Percentiles rank a stretch among this genome's conserved stretches.
These are phyloP conservation scores for Dothiorella sarmentorum DNA, from an alignment of 2,329 filamentous ascomycete genomes.

Conservation along the genomic window DNA sequence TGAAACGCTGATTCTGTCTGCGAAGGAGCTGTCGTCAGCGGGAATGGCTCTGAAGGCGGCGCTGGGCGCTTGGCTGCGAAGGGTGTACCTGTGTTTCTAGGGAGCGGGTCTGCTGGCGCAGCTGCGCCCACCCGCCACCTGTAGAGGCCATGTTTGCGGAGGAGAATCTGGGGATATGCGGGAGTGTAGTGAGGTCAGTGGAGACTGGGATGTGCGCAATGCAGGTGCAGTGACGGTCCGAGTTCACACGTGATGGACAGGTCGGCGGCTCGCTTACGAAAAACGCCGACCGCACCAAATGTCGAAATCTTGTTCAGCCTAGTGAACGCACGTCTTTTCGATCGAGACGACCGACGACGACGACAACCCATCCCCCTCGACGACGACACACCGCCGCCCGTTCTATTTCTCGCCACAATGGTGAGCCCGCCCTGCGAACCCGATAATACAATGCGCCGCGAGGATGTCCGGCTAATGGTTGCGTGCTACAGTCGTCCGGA, in stretches of 20 bases:
- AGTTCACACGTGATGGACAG: constrained; percentile 20
- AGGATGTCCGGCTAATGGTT: constrained; percentile 29
- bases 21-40: constrained; percentile 5
- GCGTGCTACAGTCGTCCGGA: constrained; percentile 52
- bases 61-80: constrained; percentile 7
- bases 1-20: constrained; percentile 83
- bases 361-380: constrained; percentile 19
- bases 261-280: constrained; percentile 15
- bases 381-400: constrained; percentile 23
- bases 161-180: neutral
- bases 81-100: constrained; percentile 79
- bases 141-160: constrained; percentile 36
- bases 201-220: constrained; percentile 6
- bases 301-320: constrained; percentile 10
- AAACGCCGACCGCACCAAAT: constrained; percentile 13
- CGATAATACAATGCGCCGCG: neutral
- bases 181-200: constrained; percentile 11
- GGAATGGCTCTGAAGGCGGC: neutral
- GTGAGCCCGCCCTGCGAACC: constrained; percentile 25
- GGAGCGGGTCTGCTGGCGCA: constrained; percentile 85
- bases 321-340: constrained; percentile 12
- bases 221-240: neutral
- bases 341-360: constrained; percentile 19
- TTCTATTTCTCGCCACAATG: constrained; percentile 32
- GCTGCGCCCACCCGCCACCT: constrained; percentile 73